A percentile compares a stretch with the other conserved stretches of the same genome.
phyloP scores from a whole-genome alignment of 306 rosid genomes.

The Mimosa bimucronata region DNA sequence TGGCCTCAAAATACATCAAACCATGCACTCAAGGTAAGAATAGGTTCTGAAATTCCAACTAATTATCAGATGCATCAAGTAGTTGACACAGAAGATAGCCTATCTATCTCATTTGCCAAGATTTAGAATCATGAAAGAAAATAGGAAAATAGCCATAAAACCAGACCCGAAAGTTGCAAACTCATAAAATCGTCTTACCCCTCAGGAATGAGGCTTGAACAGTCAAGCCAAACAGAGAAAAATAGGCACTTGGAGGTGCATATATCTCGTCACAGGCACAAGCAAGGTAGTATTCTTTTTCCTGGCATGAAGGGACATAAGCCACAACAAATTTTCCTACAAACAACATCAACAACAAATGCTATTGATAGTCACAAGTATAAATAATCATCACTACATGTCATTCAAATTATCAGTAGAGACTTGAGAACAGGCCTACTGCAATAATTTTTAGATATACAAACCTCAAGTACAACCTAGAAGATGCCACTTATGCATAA shows the following conservation, averaged over 20 bases:
- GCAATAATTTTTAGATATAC: constrained; percentile 10
- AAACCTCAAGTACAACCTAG: constrained; percentile 19
- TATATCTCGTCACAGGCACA: constrained; percentile 95
- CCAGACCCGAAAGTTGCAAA: neutral
- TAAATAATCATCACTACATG: constrained; percentile 13
- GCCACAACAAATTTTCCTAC: constrained; percentile 89
- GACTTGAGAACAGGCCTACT: constrained; percentile 10
- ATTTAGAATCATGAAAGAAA: neutral
- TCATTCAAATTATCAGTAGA: constrained; percentile 27
- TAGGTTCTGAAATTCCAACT: neutral
- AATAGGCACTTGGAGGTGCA: constrained; percentile 93
- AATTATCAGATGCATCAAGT: neutral
- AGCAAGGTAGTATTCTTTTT: constrained; percentile 92
- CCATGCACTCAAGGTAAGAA: neutral
- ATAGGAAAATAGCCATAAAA: neutral
- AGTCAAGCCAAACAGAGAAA: constrained; percentile 86
- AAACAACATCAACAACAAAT: constrained; percentile 38
- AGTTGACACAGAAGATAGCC: neutral
- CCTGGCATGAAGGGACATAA: constrained; percentile 79
- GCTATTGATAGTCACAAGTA: constrained; percentile 35
- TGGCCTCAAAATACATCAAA: neutral
- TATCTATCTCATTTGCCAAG: neutral
- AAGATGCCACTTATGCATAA: neutral
- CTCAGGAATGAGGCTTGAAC: constrained; percentile 85
- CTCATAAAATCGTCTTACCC: constrained; percentile 57